These are phyloP conservation scores for Chlamydomonas eustigma DNA, from an alignment of 139 green algal genomes.

Conservation along the genomic window DNA sequence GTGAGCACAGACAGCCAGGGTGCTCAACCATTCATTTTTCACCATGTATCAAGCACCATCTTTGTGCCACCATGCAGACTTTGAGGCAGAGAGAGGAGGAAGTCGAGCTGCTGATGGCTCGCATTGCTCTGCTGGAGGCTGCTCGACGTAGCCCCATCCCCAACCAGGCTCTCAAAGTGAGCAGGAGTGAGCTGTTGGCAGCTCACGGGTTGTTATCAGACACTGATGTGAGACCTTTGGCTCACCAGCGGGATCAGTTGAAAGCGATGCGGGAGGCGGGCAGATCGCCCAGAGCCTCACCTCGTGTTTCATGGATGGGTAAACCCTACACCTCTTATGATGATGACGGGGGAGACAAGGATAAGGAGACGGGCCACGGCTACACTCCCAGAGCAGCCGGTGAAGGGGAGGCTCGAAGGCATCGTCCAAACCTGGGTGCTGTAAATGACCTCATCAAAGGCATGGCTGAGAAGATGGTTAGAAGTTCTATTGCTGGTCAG, in stretches of 20 bases:
- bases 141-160: background rate
- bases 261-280: background rate
- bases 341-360: background rate
- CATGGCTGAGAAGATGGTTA: background rate
- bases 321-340: background rate
- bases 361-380: background rate
- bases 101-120: no score
- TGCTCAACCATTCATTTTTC: background rate
- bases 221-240: background rate
- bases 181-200: background rate
- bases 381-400: no score
- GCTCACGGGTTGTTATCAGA: no score
- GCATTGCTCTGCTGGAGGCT: no score
- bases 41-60: no score
- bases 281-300: background rate
- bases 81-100: no score
- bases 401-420: background rate
- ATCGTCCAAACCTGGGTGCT: background rate
- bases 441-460: background rate
- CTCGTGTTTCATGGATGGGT: no score
- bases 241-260: background rate
- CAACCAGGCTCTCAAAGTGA: background rate
- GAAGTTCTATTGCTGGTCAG: no score
- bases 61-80: no score
- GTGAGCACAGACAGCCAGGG: background rate